Conservation (phyloP, 2,329 filamentous ascomycete species). For the Ophioceras dolichostomum region DNA sequence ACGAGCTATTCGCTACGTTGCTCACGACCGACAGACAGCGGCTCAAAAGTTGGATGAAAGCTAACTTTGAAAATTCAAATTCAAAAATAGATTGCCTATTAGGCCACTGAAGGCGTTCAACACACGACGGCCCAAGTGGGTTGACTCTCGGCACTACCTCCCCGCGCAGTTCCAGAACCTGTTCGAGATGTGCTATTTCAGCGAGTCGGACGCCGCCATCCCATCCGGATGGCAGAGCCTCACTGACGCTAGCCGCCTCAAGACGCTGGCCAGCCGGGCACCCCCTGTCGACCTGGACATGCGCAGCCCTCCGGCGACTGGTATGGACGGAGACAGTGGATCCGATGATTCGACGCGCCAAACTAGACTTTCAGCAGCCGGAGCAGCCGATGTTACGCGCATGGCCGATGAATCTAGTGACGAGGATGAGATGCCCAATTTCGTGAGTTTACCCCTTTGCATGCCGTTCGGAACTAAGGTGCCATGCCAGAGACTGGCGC, state of each 20-base stretch:
- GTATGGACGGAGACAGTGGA: constrained; percentile 36
- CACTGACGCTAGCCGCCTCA: constrained; percentile 45
- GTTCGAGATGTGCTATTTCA: constrained; percentile 64
- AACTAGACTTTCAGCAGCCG: constrained; percentile 25
- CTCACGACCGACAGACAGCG: no score
- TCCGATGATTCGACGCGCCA: constrained; percentile 22
- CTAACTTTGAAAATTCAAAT: no score
- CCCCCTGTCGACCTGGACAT: constrained; percentile 33
- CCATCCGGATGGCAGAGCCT: constrained; percentile 59
- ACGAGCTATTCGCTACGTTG: no score
- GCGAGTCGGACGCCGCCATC: constrained; percentile 42
- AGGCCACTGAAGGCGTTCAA: constrained; percentile 33
- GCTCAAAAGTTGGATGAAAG: no score
- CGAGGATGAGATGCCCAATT: constrained; percentile 39
- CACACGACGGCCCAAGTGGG: constrained; percentile 37
- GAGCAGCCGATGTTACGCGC: constrained; percentile 25
- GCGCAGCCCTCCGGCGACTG: constrained; percentile 33
- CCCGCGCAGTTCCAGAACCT: constrained; percentile 53
- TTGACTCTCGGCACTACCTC: constrained; percentile 42
- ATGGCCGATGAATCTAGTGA: constrained; percentile 45
- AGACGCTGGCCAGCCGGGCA: constrained; percentile 34
- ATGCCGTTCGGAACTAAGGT: no score
- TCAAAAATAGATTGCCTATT: no score
- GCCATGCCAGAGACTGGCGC: no score
- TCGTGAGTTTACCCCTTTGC: no score